Conservation (phyloP, 108 stramenopile species). For the Nitzschia palea region DNA sequence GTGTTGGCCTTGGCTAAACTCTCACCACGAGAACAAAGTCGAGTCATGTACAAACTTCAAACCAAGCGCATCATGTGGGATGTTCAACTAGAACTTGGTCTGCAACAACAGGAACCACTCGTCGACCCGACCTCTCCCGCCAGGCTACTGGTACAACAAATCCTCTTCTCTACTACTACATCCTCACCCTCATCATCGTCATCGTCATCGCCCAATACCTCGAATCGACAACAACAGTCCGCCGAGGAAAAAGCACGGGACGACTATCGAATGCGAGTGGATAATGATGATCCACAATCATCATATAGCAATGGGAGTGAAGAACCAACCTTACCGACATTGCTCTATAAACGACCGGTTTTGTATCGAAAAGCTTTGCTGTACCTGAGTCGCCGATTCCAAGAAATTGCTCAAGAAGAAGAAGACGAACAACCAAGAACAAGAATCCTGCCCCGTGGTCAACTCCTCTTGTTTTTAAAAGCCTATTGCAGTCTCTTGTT, state of each 20-base stretch:
- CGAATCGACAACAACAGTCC: neutral
- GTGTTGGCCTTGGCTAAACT: constrained; percentile 47
- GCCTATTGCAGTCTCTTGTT: constrained; percentile 13
- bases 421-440: no score
- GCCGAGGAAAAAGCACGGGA: neutral
- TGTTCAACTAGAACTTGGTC: constrained; percentile 46
- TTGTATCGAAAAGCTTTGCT: neutral
- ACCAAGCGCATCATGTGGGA: constrained; percentile 49
- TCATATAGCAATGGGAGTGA: no score
- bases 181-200: no score
- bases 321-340: neutral
- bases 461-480: constrained; percentile 3
- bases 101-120: constrained; percentile 12
- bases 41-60: constrained; percentile 47
- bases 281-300: neutral
- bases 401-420: neutral
- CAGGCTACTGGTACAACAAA: constrained; percentile 11
- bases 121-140: neutral
- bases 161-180: neutral
- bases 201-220: neutral
- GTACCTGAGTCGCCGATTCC: neutral
- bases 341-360: neutral
- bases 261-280: neutral
- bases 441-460: constrained; percentile 4
- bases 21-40: constrained; percentile 47